Percentiles rank a stretch among this genome's conserved stretches.
phyloP scores from a whole-genome alignment of 257 asterid genomes.

The Cruciata laevipes region DNA sequence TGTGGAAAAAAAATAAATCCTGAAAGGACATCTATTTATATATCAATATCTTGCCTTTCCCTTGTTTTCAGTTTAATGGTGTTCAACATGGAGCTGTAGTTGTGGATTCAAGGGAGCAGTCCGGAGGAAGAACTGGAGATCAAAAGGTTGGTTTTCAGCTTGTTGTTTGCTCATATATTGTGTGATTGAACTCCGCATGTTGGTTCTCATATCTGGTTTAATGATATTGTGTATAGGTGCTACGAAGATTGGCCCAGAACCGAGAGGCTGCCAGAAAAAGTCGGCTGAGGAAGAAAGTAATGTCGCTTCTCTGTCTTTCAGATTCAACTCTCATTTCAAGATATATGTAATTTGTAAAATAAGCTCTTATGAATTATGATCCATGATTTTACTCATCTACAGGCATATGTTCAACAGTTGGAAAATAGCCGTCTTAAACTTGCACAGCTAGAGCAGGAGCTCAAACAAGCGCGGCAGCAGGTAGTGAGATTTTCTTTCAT shows the following conservation, averaged over 20 bases:
- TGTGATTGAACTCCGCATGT: neutral
- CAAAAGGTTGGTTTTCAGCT: slow-evolving; percentile 32
- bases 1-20: too few relatives aligned
- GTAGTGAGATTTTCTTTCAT: slow-evolving; percentile 11
- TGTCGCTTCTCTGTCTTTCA: neutral
- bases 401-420: slow-evolving; percentile 93
- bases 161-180: neutral
- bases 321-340: neutral
- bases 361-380: slow-evolving; percentile 18
- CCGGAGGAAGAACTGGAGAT: slow-evolving; percentile 33
- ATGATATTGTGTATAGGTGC: slow-evolving; percentile 37
- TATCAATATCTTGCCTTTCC: neutral
- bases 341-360: neutral
- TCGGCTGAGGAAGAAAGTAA: slow-evolving; percentile 85
- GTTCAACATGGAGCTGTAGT: slow-evolving; percentile 20
- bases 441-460: slow-evolving; percentile 77
- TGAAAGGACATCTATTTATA: too few relatives aligned
- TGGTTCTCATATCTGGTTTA: slow-evolving; percentile 1
- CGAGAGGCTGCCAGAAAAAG: slow-evolving; percentile 98
- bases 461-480: slow-evolving; percentile 78
- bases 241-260: slow-evolving; percentile 90
- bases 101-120: slow-evolving; percentile 31
- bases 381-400: slow-evolving; percentile 16
- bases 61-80: slow-evolving; percentile 23
- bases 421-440: slow-evolving; percentile 78